Conservation (phyloP, 306 rosid species). For the Vigna angularis region DNA sequence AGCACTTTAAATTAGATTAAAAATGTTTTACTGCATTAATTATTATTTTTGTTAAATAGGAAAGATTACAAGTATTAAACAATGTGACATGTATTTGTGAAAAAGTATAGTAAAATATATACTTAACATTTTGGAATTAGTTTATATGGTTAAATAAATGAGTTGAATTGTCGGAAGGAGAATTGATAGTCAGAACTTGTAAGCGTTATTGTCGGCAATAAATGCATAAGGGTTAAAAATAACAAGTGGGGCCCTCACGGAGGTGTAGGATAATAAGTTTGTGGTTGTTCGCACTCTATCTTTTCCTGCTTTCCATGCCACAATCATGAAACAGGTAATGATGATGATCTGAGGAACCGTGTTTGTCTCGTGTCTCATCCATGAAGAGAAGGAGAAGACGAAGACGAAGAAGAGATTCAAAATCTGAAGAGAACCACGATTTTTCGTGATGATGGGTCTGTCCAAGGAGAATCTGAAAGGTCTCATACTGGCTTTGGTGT, state of each 20-base stretch:
- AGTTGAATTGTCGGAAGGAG: background rate
- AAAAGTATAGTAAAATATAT: background rate
- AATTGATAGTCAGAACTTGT: background rate
- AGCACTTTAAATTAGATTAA: background rate
- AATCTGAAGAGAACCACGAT: slow-evolving; percentile 34
- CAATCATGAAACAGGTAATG: slow-evolving; percentile 38
- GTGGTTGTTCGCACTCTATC: slow-evolving; percentile 38
- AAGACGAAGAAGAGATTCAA: slow-evolving; percentile 37
- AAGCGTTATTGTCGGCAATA: background rate
- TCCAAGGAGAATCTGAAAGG: slow-evolving; percentile 71
- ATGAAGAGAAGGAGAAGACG: slow-evolving; percentile 53
- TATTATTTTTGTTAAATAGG: background rate
- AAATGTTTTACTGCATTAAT: background rate
- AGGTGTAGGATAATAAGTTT: slow-evolving; percentile 4
- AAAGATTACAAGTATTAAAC: background rate
- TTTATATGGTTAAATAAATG: background rate
- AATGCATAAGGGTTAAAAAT: background rate
- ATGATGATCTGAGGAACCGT: slow-evolving; percentile 54
- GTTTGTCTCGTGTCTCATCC: slow-evolving; percentile 46
- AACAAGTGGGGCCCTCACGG: slow-evolving; percentile 26
- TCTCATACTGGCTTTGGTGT: slow-evolving; percentile 70
- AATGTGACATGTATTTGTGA: too few relatives aligned
- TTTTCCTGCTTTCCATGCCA: slow-evolving; percentile 25
- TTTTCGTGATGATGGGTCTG: slow-evolving; percentile 61
- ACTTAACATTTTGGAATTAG: background rate